Conservation (phyloP, 169 alveolate species). For the Blepharisma undulans region DNA sequence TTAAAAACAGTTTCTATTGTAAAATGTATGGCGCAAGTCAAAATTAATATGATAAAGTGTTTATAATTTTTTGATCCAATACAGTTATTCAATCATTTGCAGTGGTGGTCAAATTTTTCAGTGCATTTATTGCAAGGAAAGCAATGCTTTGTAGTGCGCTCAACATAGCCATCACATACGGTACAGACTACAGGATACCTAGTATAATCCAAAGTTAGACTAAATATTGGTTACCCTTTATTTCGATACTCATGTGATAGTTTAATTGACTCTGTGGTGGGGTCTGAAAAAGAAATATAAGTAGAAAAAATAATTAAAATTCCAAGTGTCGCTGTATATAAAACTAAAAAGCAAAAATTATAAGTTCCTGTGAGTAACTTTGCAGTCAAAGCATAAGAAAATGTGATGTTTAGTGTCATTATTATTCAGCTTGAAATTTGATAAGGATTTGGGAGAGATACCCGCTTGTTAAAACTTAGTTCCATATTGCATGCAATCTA, state of each 20-base stretch:
- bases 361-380: not conserved
- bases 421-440: not conserved
- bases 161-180: not conserved
- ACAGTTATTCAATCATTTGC: constrained; percentile 90
- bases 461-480: not conserved
- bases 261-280: not conserved
- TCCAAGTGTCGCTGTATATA: not conserved
- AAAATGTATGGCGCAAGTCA: not conserved
- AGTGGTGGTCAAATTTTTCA: constrained; percentile 88
- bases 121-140: constrained; percentile 88
- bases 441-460: not conserved
- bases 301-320: not conserved
- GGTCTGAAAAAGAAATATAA: not conserved
- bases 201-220: not conserved
- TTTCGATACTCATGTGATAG: not conserved
- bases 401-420: not conserved
- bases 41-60: constrained; percentile 39
- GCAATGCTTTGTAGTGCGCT: constrained; percentile 71
- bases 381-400: not conserved
- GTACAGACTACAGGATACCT: not conserved
- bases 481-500: not conserved
- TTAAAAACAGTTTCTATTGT: not conserved
- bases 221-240: not conserved
- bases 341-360: not conserved
- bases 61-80: constrained; percentile 81